Evolutionary conservation across 257 asterid genomes (phyloP), one percentile per base, ranked within the genome.

Genomic region (Cynanchum wilfordii): DNA sequence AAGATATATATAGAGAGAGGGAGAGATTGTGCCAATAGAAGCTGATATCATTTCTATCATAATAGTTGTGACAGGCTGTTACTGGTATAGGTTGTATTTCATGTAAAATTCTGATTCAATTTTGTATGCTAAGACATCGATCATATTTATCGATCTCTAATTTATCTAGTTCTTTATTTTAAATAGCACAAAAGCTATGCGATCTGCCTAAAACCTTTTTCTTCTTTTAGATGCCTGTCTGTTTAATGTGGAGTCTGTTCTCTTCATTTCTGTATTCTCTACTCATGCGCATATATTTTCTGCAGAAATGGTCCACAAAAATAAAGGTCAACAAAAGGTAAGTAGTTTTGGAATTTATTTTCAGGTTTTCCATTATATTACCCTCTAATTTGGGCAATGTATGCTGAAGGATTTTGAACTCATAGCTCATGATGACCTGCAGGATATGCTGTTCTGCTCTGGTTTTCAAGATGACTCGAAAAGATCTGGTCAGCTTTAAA

Each of bases 371-470:
- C 55, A 63, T 52, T 8, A 71, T 51, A 70, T 55, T 73, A 59
- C 36, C 12, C 20, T 67, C 64, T 45, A 10, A 52, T 40, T 45
- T 69, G 59, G 10, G 72, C 33, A 44, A 57, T 58, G 67, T 30
- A 50, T 24, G 50, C 38, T 69, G 17, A 68, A 50, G 47, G 38
- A 38, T 76, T 64, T 75, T 66, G 50, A 72, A 55, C 55, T 57
- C 16, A 67, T 42, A 66, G 69, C 40, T 59, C 45, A 40, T 71
- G 62, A 69, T 70, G 27, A 59, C 73, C 51, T 74, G 86, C 89
- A 93, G 98, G 96, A 90, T 73, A 60, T 84, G 83, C 77, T 81
- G 86, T 73, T 86, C 75, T 85, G 85, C 83, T 84, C 90, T 68
- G 83, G 85, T 78, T 81, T 85, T 70, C 85, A 76, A n/a, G 86